Evolutionary conservation across 2,329 filamentous ascomycete species (phyloP).

Genomic region (Fusarium anguioides): DNA sequence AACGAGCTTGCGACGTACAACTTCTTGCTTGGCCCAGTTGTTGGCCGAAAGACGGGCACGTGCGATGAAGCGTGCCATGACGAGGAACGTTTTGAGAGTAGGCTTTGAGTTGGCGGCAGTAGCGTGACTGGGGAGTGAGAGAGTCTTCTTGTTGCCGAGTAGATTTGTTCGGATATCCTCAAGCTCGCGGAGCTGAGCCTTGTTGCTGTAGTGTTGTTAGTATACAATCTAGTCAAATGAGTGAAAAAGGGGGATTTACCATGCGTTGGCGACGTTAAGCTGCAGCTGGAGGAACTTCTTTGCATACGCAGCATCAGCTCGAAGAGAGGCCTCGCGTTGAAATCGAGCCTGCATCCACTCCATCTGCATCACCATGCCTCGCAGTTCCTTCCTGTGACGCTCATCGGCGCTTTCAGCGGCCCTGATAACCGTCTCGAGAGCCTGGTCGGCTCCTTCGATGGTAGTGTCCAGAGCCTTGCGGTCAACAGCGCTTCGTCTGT

Average conservation of each 20-base stretch:
- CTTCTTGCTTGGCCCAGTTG: constrained; percentile 64
- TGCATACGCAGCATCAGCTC: constrained; percentile 83
- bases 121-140: constrained; percentile 46
- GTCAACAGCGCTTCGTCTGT: constrained; percentile 22
- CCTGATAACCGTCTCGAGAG: constrained; percentile 69
- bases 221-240: not conserved
- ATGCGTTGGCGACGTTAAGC: constrained; percentile 86
- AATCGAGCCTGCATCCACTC: constrained; percentile 87
- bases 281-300: constrained; percentile 86
- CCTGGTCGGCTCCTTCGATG: constrained; percentile 58
- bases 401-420: constrained; percentile 72
- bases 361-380: constrained; percentile 88
- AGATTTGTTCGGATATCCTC: constrained; percentile 74
- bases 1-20: constrained; percentile 60
- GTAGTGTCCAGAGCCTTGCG: constrained; percentile 45
- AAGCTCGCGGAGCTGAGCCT: constrained; percentile 87
- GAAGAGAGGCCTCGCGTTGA: constrained; percentile 82
- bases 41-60: constrained; percentile 61
- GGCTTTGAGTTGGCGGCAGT: constrained; percentile 26
- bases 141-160: constrained; percentile 53
- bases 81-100: constrained; percentile 58
- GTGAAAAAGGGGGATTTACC: constrained; percentile 70
- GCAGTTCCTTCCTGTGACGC: constrained; percentile 78
- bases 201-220: constrained; percentile 73
- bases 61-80: constrained; percentile 64